Percentiles rank a stretch among this genome's conserved stretches.
These are phyloP conservation scores for Zygnema cylindricum DNA, from an alignment of 139 green algal genomes.

Conservation along the genomic window DNA sequence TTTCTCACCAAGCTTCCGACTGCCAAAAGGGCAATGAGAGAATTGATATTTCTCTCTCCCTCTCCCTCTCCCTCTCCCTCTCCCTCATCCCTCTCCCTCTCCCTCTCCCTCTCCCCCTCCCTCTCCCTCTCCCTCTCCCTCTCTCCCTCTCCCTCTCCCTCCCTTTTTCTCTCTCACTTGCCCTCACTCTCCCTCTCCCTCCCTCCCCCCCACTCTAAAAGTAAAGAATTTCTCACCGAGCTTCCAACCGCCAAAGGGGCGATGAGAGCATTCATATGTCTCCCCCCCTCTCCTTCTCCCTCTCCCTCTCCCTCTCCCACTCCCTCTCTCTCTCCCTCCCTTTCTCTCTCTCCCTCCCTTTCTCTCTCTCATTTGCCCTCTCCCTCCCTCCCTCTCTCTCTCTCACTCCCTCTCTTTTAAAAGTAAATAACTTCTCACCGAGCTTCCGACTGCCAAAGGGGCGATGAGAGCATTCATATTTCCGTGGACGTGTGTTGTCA, in stretches of 20 bases:
- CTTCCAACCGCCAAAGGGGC: too few species aligned
- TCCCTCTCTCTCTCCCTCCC: too few species aligned
- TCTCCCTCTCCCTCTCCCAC: too few species aligned
- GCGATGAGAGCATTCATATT: conserved; percentile 91
- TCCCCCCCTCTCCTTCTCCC: too few species aligned
- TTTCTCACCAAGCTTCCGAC: conserved; percentile 42
- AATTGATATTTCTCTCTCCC: conserved; percentile 75
- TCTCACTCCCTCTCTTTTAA: neutral
- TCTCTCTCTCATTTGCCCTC: neutral
- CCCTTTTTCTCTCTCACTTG: neutral
- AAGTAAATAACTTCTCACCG: conserved; percentile 68
- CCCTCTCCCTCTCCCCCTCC: neutral
- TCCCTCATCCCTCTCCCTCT: neutral
- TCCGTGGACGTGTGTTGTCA: conserved; percentile 84
- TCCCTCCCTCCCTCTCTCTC: neutral
- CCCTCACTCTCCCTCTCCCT: neutral
- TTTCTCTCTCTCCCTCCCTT: neutral
- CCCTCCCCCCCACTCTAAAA: too few species aligned
- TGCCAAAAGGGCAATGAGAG: conserved; percentile 77
- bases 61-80: neutral
- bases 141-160: neutral
- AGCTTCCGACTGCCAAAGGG: conserved; percentile 74
- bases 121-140: neutral
- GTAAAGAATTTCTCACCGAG: too few species aligned
- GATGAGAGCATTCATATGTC: too few species aligned